Base-by-base conservation (phyloP, 2,329 filamentous ascomycete species). In the Cytospora schulzeri region DNA sequence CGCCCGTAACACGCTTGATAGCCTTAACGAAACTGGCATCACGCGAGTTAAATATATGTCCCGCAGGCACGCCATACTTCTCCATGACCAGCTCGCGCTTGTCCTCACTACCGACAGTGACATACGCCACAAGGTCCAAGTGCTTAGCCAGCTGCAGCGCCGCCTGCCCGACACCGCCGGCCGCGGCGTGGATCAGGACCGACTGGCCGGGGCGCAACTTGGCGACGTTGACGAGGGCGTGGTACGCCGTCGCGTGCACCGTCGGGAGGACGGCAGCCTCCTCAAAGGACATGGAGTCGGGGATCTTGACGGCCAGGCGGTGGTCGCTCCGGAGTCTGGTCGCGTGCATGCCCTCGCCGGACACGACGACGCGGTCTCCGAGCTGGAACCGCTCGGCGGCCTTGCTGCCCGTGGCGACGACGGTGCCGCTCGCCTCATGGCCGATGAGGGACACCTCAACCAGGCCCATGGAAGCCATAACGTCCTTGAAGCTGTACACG, bases 1-100 rank as follows among this genome's bases (percentile, higher is more conserved):
- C 69, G 56, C 63, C 59, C 14, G 73, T 75, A 6, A 67, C 65
- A 11, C 65, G 59, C 54, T 63, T 64, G 9, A 76, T 63, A n/a
- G 69, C 72, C n/a, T 65, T 54, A 2, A 66, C 71, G 60, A 77
- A 77, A 3, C 68, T 67, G 38, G 57, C 62, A 15, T 66, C 65
- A 17, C 65, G 65, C 19, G 62, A 64, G 57, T 69, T 69, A 60
- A 77, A 73, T 28, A 77, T 74, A 62, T 72, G 73, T 4, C 65
- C 63, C 26, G 62, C 60, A 1, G 69, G 70, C 17, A 78, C 53
- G 8, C 62, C 62, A 45, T 62, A 66, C 38, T 62, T 56, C 24
- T 66, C 65, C 45, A 62, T 55, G 2, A 63, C 50, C 24, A 64
- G 50, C 24, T 50, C 24, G 5, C 57, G 29, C 58, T 66, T 66